Evolutionary conservation across 352 stramenopile species (phyloP).

Genomic region (Phytophthora fragariaefolia): DNA sequence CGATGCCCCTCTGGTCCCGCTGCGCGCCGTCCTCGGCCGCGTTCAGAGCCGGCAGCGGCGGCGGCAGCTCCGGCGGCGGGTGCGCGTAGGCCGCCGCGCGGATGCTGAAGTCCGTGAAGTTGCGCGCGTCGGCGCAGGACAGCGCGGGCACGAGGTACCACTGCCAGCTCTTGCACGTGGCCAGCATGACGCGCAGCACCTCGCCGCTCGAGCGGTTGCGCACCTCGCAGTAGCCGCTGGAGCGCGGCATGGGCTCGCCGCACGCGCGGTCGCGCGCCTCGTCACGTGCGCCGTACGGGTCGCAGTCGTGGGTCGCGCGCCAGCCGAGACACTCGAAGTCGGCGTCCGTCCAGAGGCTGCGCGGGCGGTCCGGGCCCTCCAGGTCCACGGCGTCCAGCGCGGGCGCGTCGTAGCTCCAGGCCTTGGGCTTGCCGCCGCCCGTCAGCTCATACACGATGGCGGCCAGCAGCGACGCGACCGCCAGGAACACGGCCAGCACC

Average conservation of each 20-base stretch:
- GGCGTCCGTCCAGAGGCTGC: constrained; percentile 51
- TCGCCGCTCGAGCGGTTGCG: constrained; percentile 67
- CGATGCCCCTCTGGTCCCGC: constrained; percentile 51
- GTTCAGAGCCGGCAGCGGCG: constrained; percentile 1
- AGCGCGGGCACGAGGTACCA: constrained; percentile 58
- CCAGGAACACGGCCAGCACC: constrained; percentile 47
- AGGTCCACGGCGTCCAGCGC: constrained; percentile 56
- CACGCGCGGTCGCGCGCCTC: constrained; percentile 47
- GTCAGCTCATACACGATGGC: constrained; percentile 69
- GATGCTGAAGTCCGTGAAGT: constrained; percentile 79
- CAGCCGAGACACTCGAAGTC: constrained; percentile 84
- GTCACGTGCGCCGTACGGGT: constrained; percentile 65
- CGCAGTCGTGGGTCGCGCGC: constrained; percentile 67
- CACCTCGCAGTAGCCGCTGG: constrained; percentile 76
- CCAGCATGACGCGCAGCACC: constrained; percentile 64
- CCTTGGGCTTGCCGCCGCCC: constrained; percentile 51
- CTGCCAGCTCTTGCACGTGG: constrained; percentile 77
- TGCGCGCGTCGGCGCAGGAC: constrained; percentile 64
- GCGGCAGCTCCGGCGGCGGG: constrained; percentile 28
- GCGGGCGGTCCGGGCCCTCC: constrained; percentile 35
- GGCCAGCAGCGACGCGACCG: constrained; percentile 47
- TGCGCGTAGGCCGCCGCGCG: constrained; percentile 52
- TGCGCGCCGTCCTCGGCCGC: constrained; percentile 1
- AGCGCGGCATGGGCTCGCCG: constrained; percentile 49
- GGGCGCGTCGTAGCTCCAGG: constrained; percentile 43